Conservation (phyloP, 257 asterid genomes). For the Fraxinus cuspidata region DNA sequence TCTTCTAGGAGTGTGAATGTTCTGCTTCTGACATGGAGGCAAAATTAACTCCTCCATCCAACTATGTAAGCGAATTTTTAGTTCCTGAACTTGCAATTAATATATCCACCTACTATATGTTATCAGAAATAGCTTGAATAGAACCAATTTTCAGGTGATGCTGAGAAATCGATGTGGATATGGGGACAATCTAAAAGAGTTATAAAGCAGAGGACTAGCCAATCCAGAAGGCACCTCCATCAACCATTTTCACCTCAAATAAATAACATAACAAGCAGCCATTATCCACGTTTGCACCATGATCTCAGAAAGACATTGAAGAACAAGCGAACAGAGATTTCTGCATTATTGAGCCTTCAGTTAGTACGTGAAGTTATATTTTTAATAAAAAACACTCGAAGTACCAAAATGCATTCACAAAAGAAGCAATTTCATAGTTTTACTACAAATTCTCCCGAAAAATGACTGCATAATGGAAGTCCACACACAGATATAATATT, state of each 20-base stretch:
- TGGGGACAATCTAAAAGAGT: slow-evolving; percentile 17
- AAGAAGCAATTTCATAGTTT: neutral
- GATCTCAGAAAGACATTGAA: slow-evolving; percentile 18
- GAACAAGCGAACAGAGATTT: slow-evolving; percentile 9
- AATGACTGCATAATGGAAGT: neutral
- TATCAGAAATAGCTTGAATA: slow-evolving; percentile 2
- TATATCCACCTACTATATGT: slow-evolving; percentile 19
- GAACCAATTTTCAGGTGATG: slow-evolving; percentile 16
- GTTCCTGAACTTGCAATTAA: slow-evolving; percentile 11
- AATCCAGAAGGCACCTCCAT: slow-evolving; percentile 18
- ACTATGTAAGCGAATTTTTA: slow-evolving; percentile 8
- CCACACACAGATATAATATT: neutral
- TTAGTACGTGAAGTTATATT: slow-evolving; percentile 21
- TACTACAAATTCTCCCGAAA: neutral
- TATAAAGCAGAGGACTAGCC: slow-evolving; percentile 18
- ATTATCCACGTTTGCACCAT: slow-evolving; percentile 22
- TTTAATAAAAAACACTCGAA: neutral
- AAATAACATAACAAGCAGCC: slow-evolving; percentile 29
- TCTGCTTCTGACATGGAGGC: slow-evolving; percentile 60
- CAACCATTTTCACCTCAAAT: slow-evolving; percentile 29
- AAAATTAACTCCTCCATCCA: slow-evolving; percentile 56
- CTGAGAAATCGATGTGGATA: slow-evolving; percentile 19
- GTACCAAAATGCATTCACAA: neutral
- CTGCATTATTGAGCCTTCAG: slow-evolving; percentile 30
- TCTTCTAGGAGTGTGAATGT: slow-evolving; percentile 46